Base-by-base conservation (phyloP, 208 protist species). In the Lotmaria passim region DNA sequence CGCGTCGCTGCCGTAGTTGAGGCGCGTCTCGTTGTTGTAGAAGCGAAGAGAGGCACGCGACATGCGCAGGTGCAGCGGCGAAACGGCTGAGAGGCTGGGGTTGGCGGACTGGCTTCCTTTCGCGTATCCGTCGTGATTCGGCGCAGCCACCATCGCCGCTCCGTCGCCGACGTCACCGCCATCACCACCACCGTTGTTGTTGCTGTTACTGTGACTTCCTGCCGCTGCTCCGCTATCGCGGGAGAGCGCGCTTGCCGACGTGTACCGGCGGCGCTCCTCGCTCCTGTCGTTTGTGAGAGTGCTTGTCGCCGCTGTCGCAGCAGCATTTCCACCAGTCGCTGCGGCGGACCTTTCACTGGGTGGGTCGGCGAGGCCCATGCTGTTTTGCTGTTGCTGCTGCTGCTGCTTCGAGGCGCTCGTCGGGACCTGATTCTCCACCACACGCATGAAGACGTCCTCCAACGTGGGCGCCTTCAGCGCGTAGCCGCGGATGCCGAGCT, bases 391-490 rank as follows among this genome's bases (percentile, higher is more conserved):
- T 33, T 43, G 53, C 53, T 59, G 64, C 15, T 55, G 53, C 17
- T 33, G 50, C 8, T 8, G 43, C n/a, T n/a, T n/a, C 23, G 57
- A 10, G 10, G 57, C 10, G 12, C 15, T 36, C 7, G 68, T 28
- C n/a, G 59, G 30, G 11, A 69, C 43, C n/a, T 65, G 59, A 26
- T 77, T 46, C 46, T 80, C 64, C 5, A 79, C 57, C 30, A 94
- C 73, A 12, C 63, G 67, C 55, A 96, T 31, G 47, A 96, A 94
- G 11, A 94, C 83, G 46, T 94, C 82, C 70, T 96, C 89, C 23
- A 96, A 65, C 33, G 94, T 94, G 5, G 85, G 73, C 7, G 78
- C 85, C 47, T 69, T 73, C 21, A 96, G 39, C 24, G 85, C 57
- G 66, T 84, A 93, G 34, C 69, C 64, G 47, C 70, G 57, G 30